These are phyloP conservation scores for Cyclospora cayetanensis DNA, from an alignment of 169 alveolate species.

Conservation along the genomic window DNA sequence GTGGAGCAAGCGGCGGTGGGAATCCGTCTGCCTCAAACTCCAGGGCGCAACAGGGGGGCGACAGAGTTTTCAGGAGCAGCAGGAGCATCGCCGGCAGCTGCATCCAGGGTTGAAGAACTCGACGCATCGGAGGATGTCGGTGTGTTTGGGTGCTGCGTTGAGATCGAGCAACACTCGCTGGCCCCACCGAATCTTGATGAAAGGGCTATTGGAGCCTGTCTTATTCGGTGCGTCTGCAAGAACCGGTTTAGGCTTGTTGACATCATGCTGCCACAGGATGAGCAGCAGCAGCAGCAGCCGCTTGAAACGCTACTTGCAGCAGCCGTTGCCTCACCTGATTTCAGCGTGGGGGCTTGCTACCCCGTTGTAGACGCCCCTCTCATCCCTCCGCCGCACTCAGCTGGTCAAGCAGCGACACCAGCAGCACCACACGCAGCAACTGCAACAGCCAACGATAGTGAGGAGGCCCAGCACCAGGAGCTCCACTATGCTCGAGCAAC, in stretches of 20 bases:
- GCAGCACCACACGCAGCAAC: not conserved
- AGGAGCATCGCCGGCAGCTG: not conserved
- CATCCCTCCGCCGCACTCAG: not conserved
- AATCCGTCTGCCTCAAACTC: not conserved
- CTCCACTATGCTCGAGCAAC: not conserved
- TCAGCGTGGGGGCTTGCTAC: not conserved
- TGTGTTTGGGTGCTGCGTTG: constrained; percentile 51
- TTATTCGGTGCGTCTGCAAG: not conserved
- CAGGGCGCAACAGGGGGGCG: not conserved
- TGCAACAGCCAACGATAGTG: not conserved
- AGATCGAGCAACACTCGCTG: constrained; percentile 31
- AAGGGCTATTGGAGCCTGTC: not conserved
- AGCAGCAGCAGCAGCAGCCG: constrained; percentile 5
- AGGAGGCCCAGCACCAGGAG: not conserved
- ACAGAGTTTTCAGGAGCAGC: not conserved
- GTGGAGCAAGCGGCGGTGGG: not conserved
- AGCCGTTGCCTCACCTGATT: not conserved
- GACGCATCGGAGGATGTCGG: not conserved
- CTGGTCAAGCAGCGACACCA: not conserved
- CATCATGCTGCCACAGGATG: not conserved
- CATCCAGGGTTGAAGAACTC: not conserved
- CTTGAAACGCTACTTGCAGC: not conserved
- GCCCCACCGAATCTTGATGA: too few relatives aligned
- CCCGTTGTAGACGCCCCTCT: not conserved
- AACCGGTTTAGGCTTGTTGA: not conserved